Evolutionary conservation across 148 eudicot species (phyloP), one percentile per base, ranked within the genome.

Genomic region (Mesembryanthemum crystallinum): DNA sequence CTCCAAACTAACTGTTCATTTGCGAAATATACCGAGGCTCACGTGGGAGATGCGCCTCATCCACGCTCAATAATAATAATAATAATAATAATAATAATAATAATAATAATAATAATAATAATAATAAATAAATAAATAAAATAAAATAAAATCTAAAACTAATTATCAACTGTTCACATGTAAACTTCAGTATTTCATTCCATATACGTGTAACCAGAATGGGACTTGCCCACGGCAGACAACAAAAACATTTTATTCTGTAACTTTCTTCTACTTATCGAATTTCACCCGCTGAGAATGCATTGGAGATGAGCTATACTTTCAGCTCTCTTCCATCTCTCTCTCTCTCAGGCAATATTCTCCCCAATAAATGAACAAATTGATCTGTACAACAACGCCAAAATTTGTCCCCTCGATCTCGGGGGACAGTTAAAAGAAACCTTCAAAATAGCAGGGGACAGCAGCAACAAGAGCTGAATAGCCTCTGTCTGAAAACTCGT

Each of bases 331-430:
- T 55, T 60, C 81, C 67, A 28, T 75, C 60, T 35, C 39, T 35
- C 39, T 75, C 64, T 42, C 79, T 70, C 29, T 25, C 7, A 43
- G 60, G 18, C 42, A 65, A 58, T 45, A 74, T 61, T 69, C 25
- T n/a, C 51, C 62, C 73, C 47, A 75, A 51, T 58, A 79, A 82
- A 79, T 82, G 73, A 82, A 75, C 67, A 65, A 78, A 74, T 73
- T 79, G 49, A 75, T 58, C 77, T 78, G 85, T 78, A 82, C 85
- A 78, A 63, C 67, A 69, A 32, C 52, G 59, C 69, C 80, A 68
- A 72, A 75, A 67, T 33, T 71, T 35, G 29, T 69, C 23, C 43
- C 65, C 67, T 49, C 28, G 49, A 35, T 43, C 10, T 20, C 27
- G 18, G 54, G 61, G 35, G 25, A 2, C 25, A 27, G 55, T 39